A percentile compares a stretch with the other conserved stretches of the same genome.
These are phyloP conservation scores for Cucumis hystrix DNA, from an alignment of 306 rosid species.

Conservation along the genomic window DNA sequence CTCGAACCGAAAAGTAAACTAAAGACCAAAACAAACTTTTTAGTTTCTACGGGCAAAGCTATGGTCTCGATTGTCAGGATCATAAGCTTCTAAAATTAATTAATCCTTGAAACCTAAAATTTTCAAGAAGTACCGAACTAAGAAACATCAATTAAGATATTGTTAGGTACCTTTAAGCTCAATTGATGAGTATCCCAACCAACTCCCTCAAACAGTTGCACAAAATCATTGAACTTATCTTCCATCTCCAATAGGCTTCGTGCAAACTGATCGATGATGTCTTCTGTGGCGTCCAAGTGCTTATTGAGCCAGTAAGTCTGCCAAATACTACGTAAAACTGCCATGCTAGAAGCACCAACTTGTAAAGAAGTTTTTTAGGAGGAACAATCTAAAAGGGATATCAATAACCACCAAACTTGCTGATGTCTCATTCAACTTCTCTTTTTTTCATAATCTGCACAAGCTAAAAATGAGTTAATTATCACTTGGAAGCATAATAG, in stretches of 20 bases:
- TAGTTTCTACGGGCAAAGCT: not conserved
- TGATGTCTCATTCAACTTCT: no score
- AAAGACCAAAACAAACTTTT: not conserved
- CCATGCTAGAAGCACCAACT: slow-evolving; percentile 68
- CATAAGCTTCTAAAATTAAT: no score
- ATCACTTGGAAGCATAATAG: no score
- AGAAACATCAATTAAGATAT: slow-evolving; percentile 38
- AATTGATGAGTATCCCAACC: slow-evolving; percentile 62
- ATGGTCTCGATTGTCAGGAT: not conserved
- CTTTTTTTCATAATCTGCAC: no score
- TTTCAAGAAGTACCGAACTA: no score
- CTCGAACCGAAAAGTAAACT: no score
- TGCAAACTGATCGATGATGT: slow-evolving; percentile 37
- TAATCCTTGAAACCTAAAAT: no score
- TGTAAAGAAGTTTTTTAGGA: slow-evolving; percentile 15
- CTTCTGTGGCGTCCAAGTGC: slow-evolving; percentile 34
- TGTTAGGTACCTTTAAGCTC: slow-evolving; percentile 58
- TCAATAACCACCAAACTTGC: not conserved
- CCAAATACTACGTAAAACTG: slow-evolving; percentile 66
- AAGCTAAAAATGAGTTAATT: no score
- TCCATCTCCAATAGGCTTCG: slow-evolving; percentile 53
- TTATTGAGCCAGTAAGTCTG: no score
- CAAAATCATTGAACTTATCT: slow-evolving; percentile 58
- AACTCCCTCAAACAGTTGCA: slow-evolving; percentile 35
- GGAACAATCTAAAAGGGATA: not conserved